A percentile compares a stretch with the other conserved stretches of the same genome.
phyloP scores from a whole-genome alignment of 169 alveolate species.

The Plasmodium gallinaceum region DNA sequence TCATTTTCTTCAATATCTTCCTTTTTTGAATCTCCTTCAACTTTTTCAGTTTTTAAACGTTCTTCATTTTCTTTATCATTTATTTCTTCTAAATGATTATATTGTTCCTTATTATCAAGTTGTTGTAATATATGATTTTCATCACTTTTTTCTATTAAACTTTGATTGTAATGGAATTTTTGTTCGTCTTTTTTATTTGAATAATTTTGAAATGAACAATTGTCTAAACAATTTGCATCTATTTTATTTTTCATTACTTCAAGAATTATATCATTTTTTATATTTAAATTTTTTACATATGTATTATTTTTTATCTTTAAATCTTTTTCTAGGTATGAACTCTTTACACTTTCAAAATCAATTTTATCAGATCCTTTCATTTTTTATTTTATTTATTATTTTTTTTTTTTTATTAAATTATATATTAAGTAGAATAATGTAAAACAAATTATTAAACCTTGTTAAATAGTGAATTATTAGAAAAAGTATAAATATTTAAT shows the following conservation, averaged over 20 bases:
- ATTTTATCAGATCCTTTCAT: no score
- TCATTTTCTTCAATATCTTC: background rate
- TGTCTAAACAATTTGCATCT: conserved; percentile 5
- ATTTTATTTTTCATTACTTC: background rate
- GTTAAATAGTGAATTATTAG: no score
- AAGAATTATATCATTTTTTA: conserved; percentile 18
- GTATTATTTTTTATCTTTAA: conserved; percentile 26
- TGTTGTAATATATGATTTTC: background rate
- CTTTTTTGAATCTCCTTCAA: background rate
- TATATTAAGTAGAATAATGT: no score
- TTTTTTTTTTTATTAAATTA: background rate
- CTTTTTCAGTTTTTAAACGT: conserved; percentile 11
- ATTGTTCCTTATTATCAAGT: background rate
- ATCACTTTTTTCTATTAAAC: background rate
- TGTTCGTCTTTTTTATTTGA: background rate
- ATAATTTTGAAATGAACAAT: conserved; percentile 6
- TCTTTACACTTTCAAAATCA: conserved; percentile 24
- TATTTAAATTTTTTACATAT: background rate
- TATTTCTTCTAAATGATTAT: no score
- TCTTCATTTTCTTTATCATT: background rate
- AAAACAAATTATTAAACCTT: background rate
- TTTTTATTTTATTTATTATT: background rate
- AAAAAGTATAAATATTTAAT: no score
- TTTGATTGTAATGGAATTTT: background rate
- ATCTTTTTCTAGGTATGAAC: conserved; percentile 47